Evolutionary conservation across 1,284 basidiomycete genomes (phyloP), one percentile per base, ranked within the genome.

Genomic region (Xerocomus minutiporus): DNA sequence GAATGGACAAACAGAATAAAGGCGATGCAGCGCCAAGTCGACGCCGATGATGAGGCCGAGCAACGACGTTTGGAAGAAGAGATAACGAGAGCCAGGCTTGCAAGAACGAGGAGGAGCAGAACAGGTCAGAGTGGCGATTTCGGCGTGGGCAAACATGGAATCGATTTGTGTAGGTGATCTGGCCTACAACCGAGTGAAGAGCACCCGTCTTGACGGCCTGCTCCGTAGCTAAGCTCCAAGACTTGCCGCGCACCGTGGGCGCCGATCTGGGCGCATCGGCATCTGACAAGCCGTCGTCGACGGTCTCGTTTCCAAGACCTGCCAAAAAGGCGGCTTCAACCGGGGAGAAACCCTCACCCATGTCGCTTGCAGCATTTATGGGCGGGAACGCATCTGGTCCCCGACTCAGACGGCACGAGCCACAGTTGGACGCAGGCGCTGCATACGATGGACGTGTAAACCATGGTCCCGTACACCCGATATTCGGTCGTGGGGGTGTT

Each of bases 1-100:
- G 87, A 91, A 67, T 91, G 88, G 88, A 80, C 87, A 15, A 85
- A 73, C 68, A 84, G 78, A 72, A 88, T 91, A 68, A 86, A 84
- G 67, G 85, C 82, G 12, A 70, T 90, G 64, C 87, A 89, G 65
- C 79, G 81, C 51, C 86, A 89, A 62, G 84, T 89, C 31, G 88
- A 91, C 59, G 82, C 82, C 17, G 84, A 88, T 58, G 87, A 88
- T 57, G 87, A 88, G 65, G 78, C 75, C 6, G 88, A 91, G 61
- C 82, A 88, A 60, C 79, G 75, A 49, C 75, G 80, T 54, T 75
- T 91, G 1, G 87, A 90, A 67, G 80, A 88, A 58, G 88, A 91
- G 68, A 91, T 91, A 57, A 76, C 77, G 46, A 79, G 84, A 28
- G 86, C 87, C 28, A 72, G 88, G 50, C 68, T 83, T 39, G 87